These are phyloP conservation scores for Tetracladium maxilliforme DNA, from an alignment of 2,329 filamentous ascomycete genomes.

Conservation along the genomic window DNA sequence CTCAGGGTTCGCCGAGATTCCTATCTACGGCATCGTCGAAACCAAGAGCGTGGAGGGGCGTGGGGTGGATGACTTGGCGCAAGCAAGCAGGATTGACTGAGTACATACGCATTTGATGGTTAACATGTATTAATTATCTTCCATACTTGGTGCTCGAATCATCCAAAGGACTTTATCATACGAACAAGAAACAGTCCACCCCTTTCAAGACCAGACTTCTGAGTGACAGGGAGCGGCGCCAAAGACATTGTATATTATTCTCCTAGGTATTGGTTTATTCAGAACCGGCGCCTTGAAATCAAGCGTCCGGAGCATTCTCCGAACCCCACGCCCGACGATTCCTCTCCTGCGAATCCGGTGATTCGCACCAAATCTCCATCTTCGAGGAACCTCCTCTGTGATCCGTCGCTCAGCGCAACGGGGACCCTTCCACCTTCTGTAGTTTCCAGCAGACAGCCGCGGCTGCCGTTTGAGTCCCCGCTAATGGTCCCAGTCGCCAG, in stretches of 20 bases:
- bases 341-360: slow-evolving; percentile 4
- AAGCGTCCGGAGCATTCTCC: slow-evolving; percentile 11
- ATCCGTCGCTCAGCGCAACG: slow-evolving; percentile 13
- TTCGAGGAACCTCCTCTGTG: slow-evolving; percentile 17
- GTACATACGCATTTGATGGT: no score
- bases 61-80: slow-evolving; percentile 32
- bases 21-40: slow-evolving; percentile 37
- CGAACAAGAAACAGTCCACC: no score
- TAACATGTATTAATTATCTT: no score
- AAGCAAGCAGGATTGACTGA: slow-evolving; percentile 16
- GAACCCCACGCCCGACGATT: slow-evolving; percentile 13
- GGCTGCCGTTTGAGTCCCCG: slow-evolving; percentile 15
- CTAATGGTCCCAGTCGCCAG: slow-evolving; percentile 26
- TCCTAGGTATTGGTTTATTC: no score
- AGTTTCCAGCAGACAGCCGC: slow-evolving; percentile 24
- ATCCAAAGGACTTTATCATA: no score
- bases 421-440: slow-evolving; percentile 19
- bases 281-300: no score
- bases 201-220: no score
- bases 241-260: no score
- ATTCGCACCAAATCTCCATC: slow-evolving; percentile 19
- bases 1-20: slow-evolving; percentile 34
- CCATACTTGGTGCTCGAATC: no score
- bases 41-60: slow-evolving; percentile 38
- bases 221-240: no score